Evolutionary conservation across 441 rosid species (phyloP), one percentile per base, ranked within the genome.

Genomic region (Croton setiger): DNA sequence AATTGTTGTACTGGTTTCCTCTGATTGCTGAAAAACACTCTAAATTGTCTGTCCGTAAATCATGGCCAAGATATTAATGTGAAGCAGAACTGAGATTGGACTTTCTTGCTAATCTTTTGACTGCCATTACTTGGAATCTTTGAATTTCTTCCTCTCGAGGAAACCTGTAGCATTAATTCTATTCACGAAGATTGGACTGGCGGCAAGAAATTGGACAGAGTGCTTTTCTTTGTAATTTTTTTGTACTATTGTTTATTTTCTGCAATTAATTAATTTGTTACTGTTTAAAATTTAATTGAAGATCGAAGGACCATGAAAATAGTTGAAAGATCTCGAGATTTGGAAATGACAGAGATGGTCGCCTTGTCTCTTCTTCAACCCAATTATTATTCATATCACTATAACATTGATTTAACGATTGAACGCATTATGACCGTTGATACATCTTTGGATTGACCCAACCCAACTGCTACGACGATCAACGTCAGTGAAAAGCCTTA

Each of bases 271-370:
- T 55, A 7, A 13, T 37, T 1, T 11, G 23, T 31, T 12, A 11
- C 23, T 39, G 27, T 0, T 10, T 7, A 2, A 31, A 31, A 58
- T 48, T 20, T 58, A 43, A 59, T 56, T 60, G 58, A 64, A 53
- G 69, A 79, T 58, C 73, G 72, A 10, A 48, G 76, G 72, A 63
- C 71, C 33, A 77, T 66, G 68, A 75, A 62, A 51, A 73, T 33
- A 44, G 52, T 66, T 72, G 58, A 72, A 65, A 20, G n/a, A 23
- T 69, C 84, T 87, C 81, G 90, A 84, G 86, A 84, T 87, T 71
- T 43, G 84, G 62, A 59, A 66, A 39, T 71, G 74, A 79, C 86
- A 86, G 79, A 15, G 71, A 71, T 73, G 74, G 90, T 86, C 83
- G 76, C 83, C 80, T 79, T 86, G 86, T 83, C 72, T 36, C 20